Evolutionary conservation across 371 early-diverging fungal genomes (phyloP).

Genomic region (Mucor mucedo): DNA sequence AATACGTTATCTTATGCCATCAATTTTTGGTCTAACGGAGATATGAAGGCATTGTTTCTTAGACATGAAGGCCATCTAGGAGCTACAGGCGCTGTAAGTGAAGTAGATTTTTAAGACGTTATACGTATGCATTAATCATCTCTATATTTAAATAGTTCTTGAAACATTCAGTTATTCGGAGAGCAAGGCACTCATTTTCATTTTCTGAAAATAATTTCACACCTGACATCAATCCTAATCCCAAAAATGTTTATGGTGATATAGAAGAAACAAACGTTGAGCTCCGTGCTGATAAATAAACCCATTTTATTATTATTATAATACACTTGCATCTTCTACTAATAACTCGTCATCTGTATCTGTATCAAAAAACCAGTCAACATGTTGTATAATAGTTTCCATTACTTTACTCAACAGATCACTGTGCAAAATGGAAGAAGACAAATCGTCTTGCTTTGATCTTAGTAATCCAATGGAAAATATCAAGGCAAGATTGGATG

Average conservation of each 20-base stretch:
- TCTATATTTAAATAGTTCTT: slow-evolving; percentile 19
- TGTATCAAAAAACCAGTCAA: slow-evolving; percentile 64
- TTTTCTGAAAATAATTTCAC: slow-evolving; percentile 70
- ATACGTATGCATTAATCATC: neutral
- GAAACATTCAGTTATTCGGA: slow-evolving; percentile 35
- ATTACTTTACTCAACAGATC: slow-evolving; percentile 59
- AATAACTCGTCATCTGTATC: slow-evolving; percentile 16
- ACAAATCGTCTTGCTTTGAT: slow-evolving; percentile 51
- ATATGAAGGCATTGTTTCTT: slow-evolving; percentile 92
- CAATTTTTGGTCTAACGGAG: slow-evolving; percentile 95
- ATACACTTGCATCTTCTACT: slow-evolving; percentile 2
- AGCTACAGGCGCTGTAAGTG: slow-evolving; percentile 84
- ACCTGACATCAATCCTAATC: slow-evolving; percentile 22
- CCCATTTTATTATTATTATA: neutral
- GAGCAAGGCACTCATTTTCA: slow-evolving; percentile 61
- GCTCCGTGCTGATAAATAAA: slow-evolving; percentile 19
- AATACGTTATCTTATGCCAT: slow-evolving; percentile 95
- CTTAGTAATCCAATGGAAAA: slow-evolving; percentile 73
- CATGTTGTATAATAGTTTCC: slow-evolving; percentile 62
- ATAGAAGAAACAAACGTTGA: slow-evolving; percentile 29
- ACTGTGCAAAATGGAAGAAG: slow-evolving; percentile 56
- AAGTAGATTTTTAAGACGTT: slow-evolving; percentile 26
- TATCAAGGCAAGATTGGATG: slow-evolving; percentile 80
- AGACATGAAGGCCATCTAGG: slow-evolving; percentile 98
- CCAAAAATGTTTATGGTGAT: slow-evolving; percentile 21